Evolutionary conservation across 176 grass and related monocot genomes (phyloP), one percentile per base, ranked within the genome.

Genomic region (Zoysia japonica): DNA sequence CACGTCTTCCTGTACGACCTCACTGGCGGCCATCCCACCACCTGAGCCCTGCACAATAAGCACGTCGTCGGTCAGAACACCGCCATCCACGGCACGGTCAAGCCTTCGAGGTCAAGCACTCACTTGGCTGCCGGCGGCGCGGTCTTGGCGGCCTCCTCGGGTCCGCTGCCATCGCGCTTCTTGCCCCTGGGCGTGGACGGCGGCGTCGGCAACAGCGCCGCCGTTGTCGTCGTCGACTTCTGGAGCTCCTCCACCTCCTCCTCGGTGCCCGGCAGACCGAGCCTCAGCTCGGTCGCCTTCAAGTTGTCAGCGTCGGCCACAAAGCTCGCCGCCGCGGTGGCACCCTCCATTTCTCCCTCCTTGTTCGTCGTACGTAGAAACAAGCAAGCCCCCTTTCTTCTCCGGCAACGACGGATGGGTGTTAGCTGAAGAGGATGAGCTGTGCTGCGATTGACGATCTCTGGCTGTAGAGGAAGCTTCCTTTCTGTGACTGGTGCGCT

Each of bases 1-100:
- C 83, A 93, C 88, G 87, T 94, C 86, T 92, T 98, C 90, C 95
- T 87, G 85, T 94, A 94, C 7, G 92, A 81, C 74, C 92, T 76
- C 63, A 98, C 83, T 2, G 95, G 95, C 45, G 95, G 95, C 95
- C 95, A 98, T 2, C 95, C 95, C 20, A 98, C 90, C 2, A 98
- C 83, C 89, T 91, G 95, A 40, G 89, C 92, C 82, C 93, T 96
- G 82, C 69, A 72, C 28, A 28, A 28, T 28, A 6, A 52, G 12
- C 53, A 28, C 28, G 28, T 28, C 28, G 28, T 5, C 0, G 10
- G 55, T 81, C 15, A 81, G 79, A 43, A 60, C 44, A 60, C 41
- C 3, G 67, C 4, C 28, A 28, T 9, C 36, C 1, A 50, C 50
- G 43, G 19, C 43, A 51, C 17, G 47, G 11, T 14, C 47, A 49